Percentiles rank a stretch among this genome's conserved stretches.
Conservation (phyloP, 1,284 basidiomycete species). For the Cyathus olla region DNA sequence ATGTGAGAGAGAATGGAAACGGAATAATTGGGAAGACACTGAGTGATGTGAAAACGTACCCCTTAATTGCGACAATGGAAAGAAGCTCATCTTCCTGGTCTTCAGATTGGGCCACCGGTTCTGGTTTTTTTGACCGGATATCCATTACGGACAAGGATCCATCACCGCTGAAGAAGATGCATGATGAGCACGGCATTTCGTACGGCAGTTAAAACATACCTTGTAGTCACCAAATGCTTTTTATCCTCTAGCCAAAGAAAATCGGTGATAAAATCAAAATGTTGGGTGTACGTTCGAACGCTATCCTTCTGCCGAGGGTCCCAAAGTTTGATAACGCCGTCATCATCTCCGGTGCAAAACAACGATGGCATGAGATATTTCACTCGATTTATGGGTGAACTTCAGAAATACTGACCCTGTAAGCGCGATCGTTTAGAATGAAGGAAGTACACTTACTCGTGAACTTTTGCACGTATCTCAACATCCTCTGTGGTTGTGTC, state of each 20-base stretch:
- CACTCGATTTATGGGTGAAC: constrained; percentile 88
- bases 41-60: constrained; percentile 52
- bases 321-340: constrained; percentile 96
- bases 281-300: constrained; percentile 83
- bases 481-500: constrained; percentile 76
- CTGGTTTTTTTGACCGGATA: constrained; percentile 79
- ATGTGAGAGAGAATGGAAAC: too few relatives aligned
- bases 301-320: constrained; percentile 80
- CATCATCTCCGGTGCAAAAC: constrained; percentile 91
- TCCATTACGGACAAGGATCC: constrained; percentile 94
- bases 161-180: constrained; percentile 76
- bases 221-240: constrained; percentile 87
- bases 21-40: background rate
- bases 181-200: background rate
- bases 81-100: constrained; percentile 97
- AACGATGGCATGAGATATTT: constrained; percentile 76
- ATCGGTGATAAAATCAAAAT: constrained; percentile 96
- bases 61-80: constrained; percentile 86
- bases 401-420: constrained; percentile 53
- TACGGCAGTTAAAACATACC: constrained; percentile 57
- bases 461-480: constrained; percentile 73
- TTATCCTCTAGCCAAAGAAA: constrained; percentile 90
- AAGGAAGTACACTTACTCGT: constrained; percentile 74
- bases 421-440: constrained; percentile 29
- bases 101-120: constrained; percentile 86